Evolutionary conservation across 768 basidiomycete genomes (phyloP), one percentile per base, ranked within the genome.

Genomic region (Naganishia vishniacii): DNA sequence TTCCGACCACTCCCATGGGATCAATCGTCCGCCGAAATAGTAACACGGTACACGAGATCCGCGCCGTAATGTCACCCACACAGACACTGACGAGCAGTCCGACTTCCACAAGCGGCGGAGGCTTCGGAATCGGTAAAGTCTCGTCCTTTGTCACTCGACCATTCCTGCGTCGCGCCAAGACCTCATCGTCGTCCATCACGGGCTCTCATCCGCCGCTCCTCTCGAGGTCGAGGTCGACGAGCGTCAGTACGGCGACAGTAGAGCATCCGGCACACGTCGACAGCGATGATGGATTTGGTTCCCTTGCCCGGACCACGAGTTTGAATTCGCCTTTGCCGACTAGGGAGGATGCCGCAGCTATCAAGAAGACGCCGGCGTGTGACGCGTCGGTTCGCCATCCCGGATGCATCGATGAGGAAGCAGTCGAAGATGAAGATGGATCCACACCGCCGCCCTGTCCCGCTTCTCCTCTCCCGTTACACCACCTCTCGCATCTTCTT

Each of bases 391-490:
- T 29, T 9, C 37, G 53, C 2, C 53, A 56, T 40, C 53, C 53
- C 6, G 53, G 53, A 5, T 56, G 53, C 31, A 56, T 56, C n/a
- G 53, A 56, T 6, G 53, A 56, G 18, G 53, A 37, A 6, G 53
- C 40, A 12, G 23, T 56, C 53, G 53, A 56, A 16, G 53, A 56
- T 25, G 53, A 56, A 25, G 53, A 34, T 7, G 53, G 18, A 23
- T n/a, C n/a, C n/a, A n/a, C n/a, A n/a, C n/a, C n/a, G n/a, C n/a
- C n/a, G n/a, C n/a, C n/a, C n/a, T n/a, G n/a, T n/a, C n/a, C n/a
- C n/a, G n/a, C n/a, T n/a, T n/a, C n/a, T n/a, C n/a, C n/a, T n/a
- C n/a, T n/a, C n/a, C n/a, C n/a, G n/a, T n/a, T n/a, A n/a, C n/a
- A n/a, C n/a, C n/a, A n/a, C n/a, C n/a, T n/a, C n/a, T n/a, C n/a